Percentiles rank a stretch among this genome's conserved stretches.
Conservation (phyloP, 2,329 filamentous ascomycete species). For the Penicillium brasilianum region DNA sequence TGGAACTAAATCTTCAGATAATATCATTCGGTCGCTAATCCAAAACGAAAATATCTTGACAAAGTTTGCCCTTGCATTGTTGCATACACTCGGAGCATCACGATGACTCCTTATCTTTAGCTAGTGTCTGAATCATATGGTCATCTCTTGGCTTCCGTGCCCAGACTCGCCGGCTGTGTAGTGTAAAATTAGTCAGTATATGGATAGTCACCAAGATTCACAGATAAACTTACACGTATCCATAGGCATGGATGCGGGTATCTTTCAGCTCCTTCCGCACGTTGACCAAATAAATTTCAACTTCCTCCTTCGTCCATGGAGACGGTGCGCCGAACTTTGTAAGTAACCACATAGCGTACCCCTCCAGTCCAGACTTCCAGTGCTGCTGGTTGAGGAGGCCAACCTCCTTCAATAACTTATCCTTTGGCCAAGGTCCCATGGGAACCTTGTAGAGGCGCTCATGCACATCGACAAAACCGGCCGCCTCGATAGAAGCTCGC, state of each 20-base stretch:
- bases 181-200: not conserved
- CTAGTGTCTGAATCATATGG: slow-evolving; percentile 1
- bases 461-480: slow-evolving; percentile 9
- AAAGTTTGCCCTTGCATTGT: not conserved
- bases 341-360: slow-evolving; percentile 11
- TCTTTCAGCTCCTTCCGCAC: slow-evolving; percentile 9
- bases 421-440: slow-evolving; percentile 6
- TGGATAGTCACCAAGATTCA: not conserved
- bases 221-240: slow-evolving; percentile 5
- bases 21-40: not conserved
- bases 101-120: not conserved
- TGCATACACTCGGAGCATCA: not conserved
- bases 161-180: slow-evolving; percentile 4
- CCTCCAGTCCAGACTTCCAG: slow-evolving; percentile 9
- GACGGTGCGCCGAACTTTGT: slow-evolving; percentile 12
- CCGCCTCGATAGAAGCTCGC: slow-evolving; percentile 1
- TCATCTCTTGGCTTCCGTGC: slow-evolving; percentile 7
- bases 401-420: slow-evolving; percentile 6
- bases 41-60: not conserved
- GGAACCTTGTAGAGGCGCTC: slow-evolving; percentile 7
- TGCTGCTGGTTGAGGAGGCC: slow-evolving; percentile 7
- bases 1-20: not conserved
- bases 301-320: slow-evolving; percentile 13
- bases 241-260: slow-evolving; percentile 1
- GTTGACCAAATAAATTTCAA: slow-evolving; percentile 12